These are phyloP conservation scores for Aspergillus japonicus DNA, from an alignment of 2,329 filamentous ascomycete genomes.

Conservation along the genomic window DNA sequence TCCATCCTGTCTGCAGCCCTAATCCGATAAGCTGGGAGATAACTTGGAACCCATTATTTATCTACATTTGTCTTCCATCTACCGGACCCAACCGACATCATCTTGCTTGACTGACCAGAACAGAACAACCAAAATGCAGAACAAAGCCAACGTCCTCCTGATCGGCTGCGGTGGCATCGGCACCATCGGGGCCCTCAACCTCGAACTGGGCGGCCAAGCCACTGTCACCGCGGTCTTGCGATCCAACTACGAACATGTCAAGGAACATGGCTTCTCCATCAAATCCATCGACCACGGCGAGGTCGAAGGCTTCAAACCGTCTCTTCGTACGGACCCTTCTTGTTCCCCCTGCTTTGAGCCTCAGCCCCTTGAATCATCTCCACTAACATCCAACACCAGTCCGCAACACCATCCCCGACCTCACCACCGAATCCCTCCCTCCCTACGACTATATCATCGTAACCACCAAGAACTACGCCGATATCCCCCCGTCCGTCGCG, in stretches of 20 bases:
- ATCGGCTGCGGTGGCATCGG: slow-evolving; percentile 60
- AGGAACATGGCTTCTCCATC: slow-evolving; percentile 54
- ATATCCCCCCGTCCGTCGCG: slow-evolving; percentile 50
- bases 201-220: slow-evolving; percentile 53
- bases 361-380: not conserved
- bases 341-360: not conserved
- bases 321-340: slow-evolving; percentile 27
- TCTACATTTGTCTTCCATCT: no score
- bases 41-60: not conserved
- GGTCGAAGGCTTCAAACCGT: slow-evolving; percentile 47
- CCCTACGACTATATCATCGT: slow-evolving; percentile 57
- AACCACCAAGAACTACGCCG: slow-evolving; percentile 60
- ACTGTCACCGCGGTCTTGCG: slow-evolving; percentile 56
- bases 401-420: slow-evolving; percentile 49
- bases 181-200: slow-evolving; percentile 56
- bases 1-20: not conserved
- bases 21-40: not conserved
- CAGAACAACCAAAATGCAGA: not conserved
- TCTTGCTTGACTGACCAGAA: no score
- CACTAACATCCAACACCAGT: slow-evolving; percentile 34
- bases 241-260: slow-evolving; percentile 56
- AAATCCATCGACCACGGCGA: slow-evolving; percentile 56
- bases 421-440: slow-evolving; percentile 20
- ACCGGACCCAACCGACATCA: no score
- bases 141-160: slow-evolving; percentile 50